Conservation (phyloP, 2,329 filamentous ascomycete genomes). For the Alternaria ventricosa region DNA sequence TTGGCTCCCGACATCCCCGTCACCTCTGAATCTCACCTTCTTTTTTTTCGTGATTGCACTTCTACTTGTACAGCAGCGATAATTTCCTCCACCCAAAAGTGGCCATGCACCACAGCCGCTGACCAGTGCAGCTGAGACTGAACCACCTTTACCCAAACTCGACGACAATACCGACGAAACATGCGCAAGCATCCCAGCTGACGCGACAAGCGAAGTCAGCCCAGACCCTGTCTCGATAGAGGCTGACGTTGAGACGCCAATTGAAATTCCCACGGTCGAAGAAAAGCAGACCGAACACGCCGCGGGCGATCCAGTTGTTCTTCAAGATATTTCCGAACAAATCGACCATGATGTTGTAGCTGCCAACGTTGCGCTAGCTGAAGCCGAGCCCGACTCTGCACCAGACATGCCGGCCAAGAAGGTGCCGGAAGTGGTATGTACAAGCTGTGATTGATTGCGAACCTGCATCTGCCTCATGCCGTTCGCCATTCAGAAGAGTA, state of each 20-base stretch:
- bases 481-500: neutral
- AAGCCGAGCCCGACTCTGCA: slow-evolving; percentile 4
- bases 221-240: slow-evolving; percentile 12
- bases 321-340: slow-evolving; percentile 1
- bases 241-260: slow-evolving; percentile 10
- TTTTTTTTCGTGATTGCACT: slow-evolving; percentile 3
- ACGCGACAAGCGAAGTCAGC: slow-evolving; percentile 10
- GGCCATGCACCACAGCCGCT: slow-evolving; percentile 6
- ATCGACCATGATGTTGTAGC: slow-evolving; percentile 6
- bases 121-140: slow-evolving; percentile 14
- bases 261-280: slow-evolving; percentile 4
- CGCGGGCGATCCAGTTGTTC: neutral
- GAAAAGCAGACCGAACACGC: slow-evolving; percentile 1
- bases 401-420: slow-evolving; percentile 11
- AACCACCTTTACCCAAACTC: neutral
- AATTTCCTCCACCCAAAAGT: neutral
- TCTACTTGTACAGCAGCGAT: slow-evolving; percentile 6
- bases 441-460: neutral
- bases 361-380: slow-evolving; percentile 4
- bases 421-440: slow-evolving; percentile 12
- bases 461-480: neutral
- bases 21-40: slow-evolving; percentile 11
- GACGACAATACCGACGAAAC: slow-evolving; percentile 4
- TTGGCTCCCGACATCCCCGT: slow-evolving; percentile 22
- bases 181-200: slow-evolving; percentile 12